These are phyloP conservation scores for Exophiala dermatitidis DNA, from an alignment of 2,329 filamentous ascomycete species.

Conservation along the genomic window DNA sequence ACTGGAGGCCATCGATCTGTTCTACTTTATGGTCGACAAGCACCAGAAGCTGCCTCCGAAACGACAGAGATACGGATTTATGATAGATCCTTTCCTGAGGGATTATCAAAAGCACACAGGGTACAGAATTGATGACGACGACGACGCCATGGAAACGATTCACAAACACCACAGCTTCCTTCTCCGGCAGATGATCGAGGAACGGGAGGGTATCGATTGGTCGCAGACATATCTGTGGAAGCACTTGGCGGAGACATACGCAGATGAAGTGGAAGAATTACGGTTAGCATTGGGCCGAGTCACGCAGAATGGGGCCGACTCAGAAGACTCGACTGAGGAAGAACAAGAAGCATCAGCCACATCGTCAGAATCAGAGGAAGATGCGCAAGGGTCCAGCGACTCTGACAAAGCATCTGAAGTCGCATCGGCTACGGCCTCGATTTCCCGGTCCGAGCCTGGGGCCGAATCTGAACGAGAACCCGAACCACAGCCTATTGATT, in stretches of 20 bases:
- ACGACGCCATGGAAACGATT: conserved; percentile 43
- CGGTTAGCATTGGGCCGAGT: conserved; percentile 7
- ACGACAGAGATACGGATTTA: conserved; percentile 23
- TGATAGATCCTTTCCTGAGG: conserved; percentile 26
- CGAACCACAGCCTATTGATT: conserved; percentile 21
- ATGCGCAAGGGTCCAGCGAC: conserved; percentile 26
- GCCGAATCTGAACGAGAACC: neutral
- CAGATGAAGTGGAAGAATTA: conserved; percentile 24
- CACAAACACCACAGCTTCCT: conserved; percentile 41
- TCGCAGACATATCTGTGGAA: conserved; percentile 38
- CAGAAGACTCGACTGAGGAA: conserved; percentile 28
- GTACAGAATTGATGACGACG: conserved; percentile 34
- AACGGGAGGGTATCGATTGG: conserved; percentile 41
- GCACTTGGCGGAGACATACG: conserved; percentile 39
- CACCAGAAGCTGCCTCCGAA: conserved; percentile 36
- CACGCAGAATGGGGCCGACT: conserved; percentile 26
- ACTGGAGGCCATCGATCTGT: conserved; percentile 51
- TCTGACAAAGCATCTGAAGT: conserved; percentile 29
- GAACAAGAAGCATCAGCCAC: conserved; percentile 25
- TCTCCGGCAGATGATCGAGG: conserved; percentile 42
- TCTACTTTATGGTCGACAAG: conserved; percentile 56
- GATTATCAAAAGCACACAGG: conserved; percentile 27
- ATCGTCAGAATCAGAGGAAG: conserved; percentile 17
- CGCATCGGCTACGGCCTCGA: conserved; percentile 9
- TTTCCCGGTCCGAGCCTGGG: conserved; percentile 4